Percentiles rank a stretch among this genome's conserved stretches.
These are phyloP conservation scores for Trichoderma afroharzianum DNA, from an alignment of 2,329 filamentous ascomycete species.

Conservation along the genomic window DNA sequence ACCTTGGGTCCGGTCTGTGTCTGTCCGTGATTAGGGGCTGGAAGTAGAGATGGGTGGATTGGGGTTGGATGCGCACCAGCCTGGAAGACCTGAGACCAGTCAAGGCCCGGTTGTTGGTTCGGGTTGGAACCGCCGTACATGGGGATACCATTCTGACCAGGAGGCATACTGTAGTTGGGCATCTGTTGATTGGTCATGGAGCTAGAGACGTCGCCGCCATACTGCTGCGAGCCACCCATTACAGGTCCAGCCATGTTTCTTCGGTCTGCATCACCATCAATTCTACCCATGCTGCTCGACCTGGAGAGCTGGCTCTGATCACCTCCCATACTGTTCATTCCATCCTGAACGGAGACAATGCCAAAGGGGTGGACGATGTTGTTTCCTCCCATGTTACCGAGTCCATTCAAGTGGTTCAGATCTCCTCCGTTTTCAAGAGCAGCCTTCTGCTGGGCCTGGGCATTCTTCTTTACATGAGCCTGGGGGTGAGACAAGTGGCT, in stretches of 20 bases:
- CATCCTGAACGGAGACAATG: slow-evolving; percentile 54
- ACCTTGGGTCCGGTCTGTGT: slow-evolving; percentile 67
- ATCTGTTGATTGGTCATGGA: slow-evolving; percentile 64
- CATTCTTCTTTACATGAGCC: slow-evolving; percentile 79
- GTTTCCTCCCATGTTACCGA: slow-evolving; percentile 56
- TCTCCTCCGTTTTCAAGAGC: slow-evolving; percentile 51
- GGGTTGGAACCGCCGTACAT: slow-evolving; percentile 59
- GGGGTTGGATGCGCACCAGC: slow-evolving; percentile 65
- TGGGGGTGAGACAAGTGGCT: slow-evolving; percentile 93
- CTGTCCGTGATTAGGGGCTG: slow-evolving; percentile 60
- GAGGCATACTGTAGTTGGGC: slow-evolving; percentile 61
- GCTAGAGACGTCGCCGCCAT: slow-evolving; percentile 55
- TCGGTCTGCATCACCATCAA: slow-evolving; percentile 55
- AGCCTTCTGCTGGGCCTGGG: slow-evolving; percentile 57
- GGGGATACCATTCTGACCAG: slow-evolving; percentile 60
- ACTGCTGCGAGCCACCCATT: slow-evolving; percentile 52
- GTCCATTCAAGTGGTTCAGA: slow-evolving; percentile 58
- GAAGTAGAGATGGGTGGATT: slow-evolving; percentile 47
- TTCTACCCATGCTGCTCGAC: slow-evolving; percentile 57
- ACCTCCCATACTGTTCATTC: slow-evolving; percentile 57
- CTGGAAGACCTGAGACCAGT: slow-evolving; percentile 78
- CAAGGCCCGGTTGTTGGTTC: slow-evolving; percentile 61
- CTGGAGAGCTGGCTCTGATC: slow-evolving; percentile 61
- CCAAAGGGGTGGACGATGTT: slow-evolving; percentile 56
- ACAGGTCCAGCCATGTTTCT: slow-evolving; percentile 51